phyloP scores from a whole-genome alignment of 345 rosid genomes.

The Chamaenerion angustifolium region DNA sequence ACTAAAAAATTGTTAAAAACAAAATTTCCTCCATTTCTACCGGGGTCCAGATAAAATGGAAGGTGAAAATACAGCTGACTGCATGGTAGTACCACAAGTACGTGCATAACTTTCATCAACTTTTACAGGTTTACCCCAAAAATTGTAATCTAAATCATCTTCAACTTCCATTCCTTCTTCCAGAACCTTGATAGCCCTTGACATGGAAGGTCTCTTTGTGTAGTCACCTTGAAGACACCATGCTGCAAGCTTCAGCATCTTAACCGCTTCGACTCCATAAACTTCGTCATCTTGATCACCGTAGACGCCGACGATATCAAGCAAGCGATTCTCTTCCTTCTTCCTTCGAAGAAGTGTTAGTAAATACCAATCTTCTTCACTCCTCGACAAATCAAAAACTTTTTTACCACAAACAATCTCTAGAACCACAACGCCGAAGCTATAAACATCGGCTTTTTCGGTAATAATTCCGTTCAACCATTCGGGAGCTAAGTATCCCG shows the following conservation, averaged over 20 bases:
- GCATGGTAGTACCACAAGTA: too few relatives aligned
- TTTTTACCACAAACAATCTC: slow-evolving; percentile 16
- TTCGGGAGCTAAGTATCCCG: slow-evolving; percentile 13
- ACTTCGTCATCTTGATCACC: slow-evolving; percentile 7
- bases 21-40: not conserved
- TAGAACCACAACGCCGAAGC: slow-evolving; percentile 20
- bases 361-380: slow-evolving; percentile 12
- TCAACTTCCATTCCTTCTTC: slow-evolving; percentile 7
- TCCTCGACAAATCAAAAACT: slow-evolving; percentile 7
- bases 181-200: slow-evolving; percentile 11
- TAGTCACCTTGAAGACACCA: slow-evolving; percentile 19
- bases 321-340: slow-evolving; percentile 8
- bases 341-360: slow-evolving; percentile 8
- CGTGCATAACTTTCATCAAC: too few relatives aligned
- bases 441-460: slow-evolving; percentile 20
- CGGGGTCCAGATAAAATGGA: slow-evolving; percentile 3
- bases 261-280: slow-evolving; percentile 8
- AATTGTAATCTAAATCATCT: slow-evolving; percentile 6
- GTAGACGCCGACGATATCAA: slow-evolving; percentile 13
- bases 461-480: slow-evolving; percentile 11
- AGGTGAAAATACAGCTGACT: not conserved
- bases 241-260: slow-evolving; percentile 17
- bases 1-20: too few relatives aligned
- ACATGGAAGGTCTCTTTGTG: slow-evolving; percentile 16
- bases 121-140: not conserved